Evolutionary conservation across 495 filamentous ascomycete genomes (phyloP).

Genomic region (Neurospora tetrasperma): DNA sequence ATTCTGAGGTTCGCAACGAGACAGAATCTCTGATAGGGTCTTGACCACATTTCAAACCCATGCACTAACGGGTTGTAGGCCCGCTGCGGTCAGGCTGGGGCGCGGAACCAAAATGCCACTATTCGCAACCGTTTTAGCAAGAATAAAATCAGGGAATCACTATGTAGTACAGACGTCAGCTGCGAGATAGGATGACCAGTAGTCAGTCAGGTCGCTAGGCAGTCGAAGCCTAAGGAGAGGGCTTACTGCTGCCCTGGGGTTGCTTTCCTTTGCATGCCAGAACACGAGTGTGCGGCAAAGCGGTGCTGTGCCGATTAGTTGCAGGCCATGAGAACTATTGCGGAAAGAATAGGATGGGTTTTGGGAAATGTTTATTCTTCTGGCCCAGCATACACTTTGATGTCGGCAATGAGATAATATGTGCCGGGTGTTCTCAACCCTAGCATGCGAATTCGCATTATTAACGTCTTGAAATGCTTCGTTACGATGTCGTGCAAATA

Average conservation of each 20-base stretch:
- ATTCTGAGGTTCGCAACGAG: constrained; percentile 24
- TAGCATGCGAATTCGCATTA: not conserved
- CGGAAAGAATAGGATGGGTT: not conserved
- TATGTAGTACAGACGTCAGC: constrained; percentile 42
- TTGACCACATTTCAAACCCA: constrained; percentile 6
- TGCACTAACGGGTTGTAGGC: constrained; percentile 16
- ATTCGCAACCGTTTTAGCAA: constrained; percentile 27
- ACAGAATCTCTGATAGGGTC: constrained; percentile 26
- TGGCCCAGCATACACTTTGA: not conserved
- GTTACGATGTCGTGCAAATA: not conserved
- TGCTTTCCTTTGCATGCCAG: not conserved
- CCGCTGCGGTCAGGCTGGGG: constrained; percentile 10
- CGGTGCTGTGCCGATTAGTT: not conserved
- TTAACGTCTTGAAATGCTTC: not conserved
- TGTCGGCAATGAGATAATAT: not conserved
- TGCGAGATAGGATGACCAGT: constrained; percentile 24
- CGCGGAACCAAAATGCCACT: constrained; percentile 23
- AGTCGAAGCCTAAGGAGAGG: not conserved
- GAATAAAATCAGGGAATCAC: constrained; percentile 43
- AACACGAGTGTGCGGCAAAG: not conserved
- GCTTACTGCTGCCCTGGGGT: not conserved
- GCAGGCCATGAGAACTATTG: not conserved
- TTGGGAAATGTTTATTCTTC: not conserved
- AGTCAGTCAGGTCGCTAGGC: not conserved
- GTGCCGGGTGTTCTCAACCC: not conserved